A percentile compares a stretch with the other conserved stretches of the same genome.
These are phyloP conservation scores for Cladobotryum protrusum DNA, from an alignment of 2,329 filamentous ascomycete genomes.

Conservation along the genomic window DNA sequence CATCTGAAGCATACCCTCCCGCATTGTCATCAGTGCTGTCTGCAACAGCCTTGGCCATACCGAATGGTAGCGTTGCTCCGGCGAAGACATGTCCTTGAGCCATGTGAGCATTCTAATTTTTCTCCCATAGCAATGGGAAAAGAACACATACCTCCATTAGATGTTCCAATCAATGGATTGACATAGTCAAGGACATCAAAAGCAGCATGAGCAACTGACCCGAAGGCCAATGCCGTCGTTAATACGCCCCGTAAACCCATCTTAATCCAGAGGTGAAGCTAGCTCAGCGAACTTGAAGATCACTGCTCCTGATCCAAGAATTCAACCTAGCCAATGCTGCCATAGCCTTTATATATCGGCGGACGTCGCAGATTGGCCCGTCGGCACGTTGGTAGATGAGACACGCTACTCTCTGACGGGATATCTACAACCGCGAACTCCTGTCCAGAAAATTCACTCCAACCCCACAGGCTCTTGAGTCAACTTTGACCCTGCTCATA, in stretches of 20 bases:
- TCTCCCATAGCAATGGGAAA: background rate
- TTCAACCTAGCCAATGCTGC: background rate
- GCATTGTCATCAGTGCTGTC: conserved; percentile 21
- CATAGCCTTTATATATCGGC: background rate
- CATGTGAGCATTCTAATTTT: background rate
- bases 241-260: conserved; percentile 4
- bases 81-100: conserved; percentile 22
- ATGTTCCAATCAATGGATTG: conserved; percentile 22
- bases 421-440: background rate
- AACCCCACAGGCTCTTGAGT: background rate
- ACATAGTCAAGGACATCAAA: conserved; percentile 19
- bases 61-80: conserved; percentile 23
- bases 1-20: conserved; percentile 21
- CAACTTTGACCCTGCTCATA: background rate
- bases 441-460: conserved; percentile 2
- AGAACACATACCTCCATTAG: conserved; percentile 17
- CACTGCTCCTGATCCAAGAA: no score
- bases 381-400: background rate
- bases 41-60: conserved; percentile 25
- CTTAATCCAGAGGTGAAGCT: background rate
- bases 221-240: background rate
- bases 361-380: background rate
- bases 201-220: background rate
- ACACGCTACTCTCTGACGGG: background rate
- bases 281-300: background rate